Conservation (phyloP, 108 stramenopile genomes). For the Phaeodactylum tricornutum region DNA sequence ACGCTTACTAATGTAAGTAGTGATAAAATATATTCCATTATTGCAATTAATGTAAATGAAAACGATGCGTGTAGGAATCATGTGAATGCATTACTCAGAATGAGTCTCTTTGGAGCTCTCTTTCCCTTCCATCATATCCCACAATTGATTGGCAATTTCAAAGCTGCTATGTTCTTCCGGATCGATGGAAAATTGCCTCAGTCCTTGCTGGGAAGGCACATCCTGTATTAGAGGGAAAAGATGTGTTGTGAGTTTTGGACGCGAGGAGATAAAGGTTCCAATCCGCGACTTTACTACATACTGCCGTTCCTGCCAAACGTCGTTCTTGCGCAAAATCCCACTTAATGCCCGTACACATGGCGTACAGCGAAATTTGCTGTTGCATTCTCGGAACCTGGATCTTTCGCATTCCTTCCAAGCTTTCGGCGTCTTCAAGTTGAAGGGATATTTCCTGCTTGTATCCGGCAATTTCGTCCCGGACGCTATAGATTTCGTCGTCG, state of each 20-base stretch:
- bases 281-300: conserved; percentile 4
- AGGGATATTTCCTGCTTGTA: conserved; percentile 6
- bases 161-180: conserved; percentile 1
- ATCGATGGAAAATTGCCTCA: conserved; percentile 4
- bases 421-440: conserved; percentile 7
- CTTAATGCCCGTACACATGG: conserved; percentile 9
- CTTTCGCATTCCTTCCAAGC: conserved; percentile 1
- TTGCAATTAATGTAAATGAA: too few species aligned
- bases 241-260: neutral
- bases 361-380: conserved; percentile 15
- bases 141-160: conserved; percentile 3
- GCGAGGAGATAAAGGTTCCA: neutral
- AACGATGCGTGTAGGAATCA: too few species aligned
- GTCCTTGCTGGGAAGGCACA: neutral
- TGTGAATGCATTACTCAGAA: too few species aligned
- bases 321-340: conserved; percentile 12
- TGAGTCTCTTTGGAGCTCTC: too few species aligned
- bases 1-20: too few species aligned
- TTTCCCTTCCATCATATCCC: conserved; percentile 1
- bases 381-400: conserved; percentile 9
- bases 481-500: neutral
- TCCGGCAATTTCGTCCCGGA: neutral
- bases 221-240: neutral
- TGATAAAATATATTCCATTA: too few species aligned
- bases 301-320: neutral